phyloP scores from a whole-genome alignment of 805 yeast genomes.

The Helenozyma rhizophorensis region DNA sequence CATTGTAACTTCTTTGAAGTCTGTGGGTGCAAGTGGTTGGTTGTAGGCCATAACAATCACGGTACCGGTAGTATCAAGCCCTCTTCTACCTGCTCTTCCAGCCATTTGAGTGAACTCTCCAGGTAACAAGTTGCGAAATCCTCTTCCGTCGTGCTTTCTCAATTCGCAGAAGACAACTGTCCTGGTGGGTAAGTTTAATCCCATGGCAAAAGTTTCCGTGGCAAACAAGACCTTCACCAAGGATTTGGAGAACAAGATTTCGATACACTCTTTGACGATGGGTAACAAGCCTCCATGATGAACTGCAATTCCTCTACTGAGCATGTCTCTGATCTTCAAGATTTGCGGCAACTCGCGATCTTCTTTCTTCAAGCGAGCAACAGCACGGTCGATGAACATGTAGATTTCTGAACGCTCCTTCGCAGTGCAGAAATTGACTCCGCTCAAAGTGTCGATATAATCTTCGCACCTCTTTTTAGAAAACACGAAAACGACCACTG shows the following conservation, averaged over 20 bases:
- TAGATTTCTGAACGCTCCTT: constrained; percentile 86
- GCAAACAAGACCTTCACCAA: constrained; percentile 90
- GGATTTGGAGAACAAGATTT: constrained; percentile 82
- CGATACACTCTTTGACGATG: constrained; percentile 89
- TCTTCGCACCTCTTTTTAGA: constrained; percentile 93
- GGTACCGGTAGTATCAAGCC: constrained; percentile 88
- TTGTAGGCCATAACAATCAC: constrained; percentile 87
- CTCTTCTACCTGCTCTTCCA: constrained; percentile 98
- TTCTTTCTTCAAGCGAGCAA: constrained; percentile 80
- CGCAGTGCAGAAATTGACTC: constrained; percentile 77
- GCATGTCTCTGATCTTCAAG: constrained; percentile 70
- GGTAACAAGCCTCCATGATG: constrained; percentile 95
- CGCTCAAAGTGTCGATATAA: constrained; percentile 72
- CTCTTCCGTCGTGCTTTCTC: constrained; percentile 86
- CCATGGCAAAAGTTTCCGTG: constrained; percentile 99
- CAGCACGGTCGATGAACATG: constrained; percentile 88
- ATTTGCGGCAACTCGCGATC: constrained; percentile 94
- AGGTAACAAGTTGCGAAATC: constrained; percentile 76
- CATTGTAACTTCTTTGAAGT: constrained; percentile 74
- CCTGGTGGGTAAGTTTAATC: constrained; percentile 91
- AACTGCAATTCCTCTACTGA: constrained; percentile 89
- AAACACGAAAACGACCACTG: constrained; percentile 91
- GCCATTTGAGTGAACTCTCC: constrained; percentile 99
- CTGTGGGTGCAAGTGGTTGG: constrained; percentile 51
- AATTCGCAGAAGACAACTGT: constrained; percentile 88